phyloP scores from a whole-genome alignment of 2,329 filamentous ascomycete genomes.

The Botrytis porri region DNA sequence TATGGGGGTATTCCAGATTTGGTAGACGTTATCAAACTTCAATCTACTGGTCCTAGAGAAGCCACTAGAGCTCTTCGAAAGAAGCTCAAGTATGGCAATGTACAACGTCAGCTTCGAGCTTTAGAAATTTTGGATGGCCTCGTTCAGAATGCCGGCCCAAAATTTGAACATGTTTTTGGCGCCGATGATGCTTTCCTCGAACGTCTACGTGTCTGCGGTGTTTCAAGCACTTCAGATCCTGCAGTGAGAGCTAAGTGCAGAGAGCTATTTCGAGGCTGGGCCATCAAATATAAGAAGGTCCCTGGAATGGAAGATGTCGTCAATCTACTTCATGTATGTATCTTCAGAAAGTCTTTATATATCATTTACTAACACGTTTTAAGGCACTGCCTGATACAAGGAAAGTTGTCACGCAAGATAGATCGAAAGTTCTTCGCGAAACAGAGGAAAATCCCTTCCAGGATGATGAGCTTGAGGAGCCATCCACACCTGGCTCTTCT shows the following conservation, averaged over 20 bases:
- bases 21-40: conserved; percentile 89
- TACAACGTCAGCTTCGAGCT: conserved; percentile 88
- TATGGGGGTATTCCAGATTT: conserved; percentile 88
- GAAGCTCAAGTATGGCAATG: conserved; percentile 96
- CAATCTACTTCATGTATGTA: conserved; percentile 65
- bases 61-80: conserved; percentile 90
- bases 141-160: conserved; percentile 87
- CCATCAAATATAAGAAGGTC: conserved; percentile 73
- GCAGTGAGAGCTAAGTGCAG: conserved; percentile 88
- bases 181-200: conserved; percentile 87
- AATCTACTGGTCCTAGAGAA: conserved; percentile 81
- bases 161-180: conserved; percentile 79
- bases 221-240: conserved; percentile 77
- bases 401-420: conserved; percentile 69
- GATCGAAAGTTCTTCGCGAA: conserved; percentile 80
- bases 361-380: conserved; percentile 20
- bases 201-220: conserved; percentile 81
- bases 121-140: conserved; percentile 87
- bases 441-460: conserved; percentile 70
- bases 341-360: not conserved
- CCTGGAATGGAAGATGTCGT: conserved; percentile 78
- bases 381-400: conserved; percentile 64
- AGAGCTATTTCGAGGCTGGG: conserved; percentile 83
- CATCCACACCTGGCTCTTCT: conserved; percentile 23
- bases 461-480: conserved; percentile 59